Evolutionary conservation across 169 alveolate species (phyloP).

Genomic region (Eimeria zaria): DNA sequence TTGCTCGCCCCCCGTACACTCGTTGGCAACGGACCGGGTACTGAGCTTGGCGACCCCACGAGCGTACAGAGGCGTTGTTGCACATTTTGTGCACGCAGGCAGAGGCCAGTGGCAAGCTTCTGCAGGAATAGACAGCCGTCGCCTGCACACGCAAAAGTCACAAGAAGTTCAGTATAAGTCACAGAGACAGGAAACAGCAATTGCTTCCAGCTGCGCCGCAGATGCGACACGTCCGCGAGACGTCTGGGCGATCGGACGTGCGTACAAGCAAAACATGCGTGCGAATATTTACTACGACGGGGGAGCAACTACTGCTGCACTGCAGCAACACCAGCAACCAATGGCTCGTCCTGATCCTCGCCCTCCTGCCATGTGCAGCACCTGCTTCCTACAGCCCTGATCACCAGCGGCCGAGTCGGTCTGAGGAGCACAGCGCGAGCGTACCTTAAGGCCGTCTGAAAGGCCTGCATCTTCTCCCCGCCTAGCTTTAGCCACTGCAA

Average conservation of each 20-base stretch:
- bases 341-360: no score
- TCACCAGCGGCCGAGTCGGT: background rate
- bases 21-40: background rate
- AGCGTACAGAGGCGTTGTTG: background rate
- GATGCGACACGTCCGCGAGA: background rate
- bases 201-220: background rate
- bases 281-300: background rate
- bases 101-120: slow-evolving; percentile 74
- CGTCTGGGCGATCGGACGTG: background rate
- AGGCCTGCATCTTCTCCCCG: slow-evolving; percentile 32
- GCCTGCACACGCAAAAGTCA: slow-evolving; percentile 19
- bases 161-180: background rate
- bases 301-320: background rate
- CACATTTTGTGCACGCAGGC: background rate
- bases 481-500: slow-evolving; percentile 55
- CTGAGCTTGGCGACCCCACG: background rate
- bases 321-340: no score
- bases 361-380: no score
- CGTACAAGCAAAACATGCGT: background rate
- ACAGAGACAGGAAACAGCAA: background rate
- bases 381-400: background rate
- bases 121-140: slow-evolving; percentile 42
- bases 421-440: background rate
- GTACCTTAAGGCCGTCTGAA: slow-evolving; percentile 22
- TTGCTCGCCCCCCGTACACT: background rate